Percentiles rank a stretch among this genome's conserved stretches.
Evolutionary conservation across 352 stramenopile species (phyloP).

Genomic region (Phytopythium vexans): DNA sequence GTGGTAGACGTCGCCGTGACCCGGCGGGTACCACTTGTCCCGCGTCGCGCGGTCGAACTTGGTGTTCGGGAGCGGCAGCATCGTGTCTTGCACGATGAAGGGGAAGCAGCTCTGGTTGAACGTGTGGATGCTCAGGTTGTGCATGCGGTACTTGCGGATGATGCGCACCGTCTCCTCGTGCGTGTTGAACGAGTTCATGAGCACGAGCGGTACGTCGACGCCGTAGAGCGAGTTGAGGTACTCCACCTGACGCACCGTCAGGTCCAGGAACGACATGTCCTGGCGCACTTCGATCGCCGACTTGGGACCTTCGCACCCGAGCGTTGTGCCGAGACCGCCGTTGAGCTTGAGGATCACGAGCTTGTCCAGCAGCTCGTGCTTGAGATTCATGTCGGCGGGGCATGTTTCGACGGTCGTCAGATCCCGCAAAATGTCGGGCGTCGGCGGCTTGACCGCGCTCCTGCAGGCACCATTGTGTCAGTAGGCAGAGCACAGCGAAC

Average conservation of each 20-base stretch:
- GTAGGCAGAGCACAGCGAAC: neutral
- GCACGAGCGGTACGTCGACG: constrained; percentile 97
- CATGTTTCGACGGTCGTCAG: constrained; percentile 82
- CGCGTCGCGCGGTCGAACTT: constrained; percentile 80
- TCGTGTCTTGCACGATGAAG: constrained; percentile 88
- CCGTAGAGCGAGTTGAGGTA: constrained; percentile 91
- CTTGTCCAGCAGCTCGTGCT: constrained; percentile 93
- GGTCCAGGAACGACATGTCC: constrained; percentile 96
- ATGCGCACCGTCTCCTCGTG: constrained; percentile 98
- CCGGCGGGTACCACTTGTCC: constrained; percentile 94
- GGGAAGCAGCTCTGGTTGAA: constrained; percentile 94
- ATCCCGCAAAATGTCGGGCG: constrained; percentile 65
- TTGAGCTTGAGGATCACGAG: constrained; percentile 99
- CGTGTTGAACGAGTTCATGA: constrained; percentile 99
- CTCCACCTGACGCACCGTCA: constrained; percentile 98
- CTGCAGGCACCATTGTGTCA: constrained; percentile 20
- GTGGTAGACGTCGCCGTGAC: constrained; percentile 99
- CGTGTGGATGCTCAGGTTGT: constrained; percentile 94
- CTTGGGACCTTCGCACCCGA: constrained; percentile 94
- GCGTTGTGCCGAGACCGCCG: constrained; percentile 97
- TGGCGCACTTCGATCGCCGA: constrained; percentile 93
- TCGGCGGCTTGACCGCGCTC: constrained; percentile 76
- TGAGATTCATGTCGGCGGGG: constrained; percentile 90
- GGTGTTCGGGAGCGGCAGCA: constrained; percentile 83
- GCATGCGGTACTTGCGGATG: constrained; percentile 96